Evolutionary conservation across 345 rosid genomes (phyloP), one percentile per base, ranked within the genome.

Genomic region (Dipteronia dyeriana): DNA sequence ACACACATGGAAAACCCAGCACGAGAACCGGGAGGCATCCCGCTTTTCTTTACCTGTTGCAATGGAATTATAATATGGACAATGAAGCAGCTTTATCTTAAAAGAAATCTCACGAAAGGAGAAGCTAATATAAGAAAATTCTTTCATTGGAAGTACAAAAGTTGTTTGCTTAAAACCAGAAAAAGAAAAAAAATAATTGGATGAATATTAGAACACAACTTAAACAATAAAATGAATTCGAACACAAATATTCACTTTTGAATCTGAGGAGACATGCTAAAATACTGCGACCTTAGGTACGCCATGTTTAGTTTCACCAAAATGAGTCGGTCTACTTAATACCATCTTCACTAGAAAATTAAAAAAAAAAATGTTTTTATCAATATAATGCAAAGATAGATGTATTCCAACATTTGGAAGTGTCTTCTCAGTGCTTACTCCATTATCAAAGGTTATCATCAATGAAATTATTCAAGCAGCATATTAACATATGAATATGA

Each of bases 11-110:
- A 88, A 88, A 93, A 91, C 23, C 98, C 96, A 63, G 98, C 99
- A 76, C 98, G 96, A 73, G 97, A 92, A 26, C 97, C 92, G 56
- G 97, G 99, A 85, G 94, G 96, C 96, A 95, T 93, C 85, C 99
- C 99, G 74, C 82, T 91, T 84, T 92, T 92, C 87, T 93, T 95
- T 74, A 95, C 94, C 99, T 95, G 80, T 76, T 61, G 63, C 38
- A 61, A 54, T 75, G 69, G 59, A 75, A 60, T 29, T 56, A 70
- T 67, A 29, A 12, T 65, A 70, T 43, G 25, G 12, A 61, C 41
- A 47, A 47, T 59, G 29, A 63, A 53, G 47, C 61, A 73, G 5
- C 16, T 9, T 38, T 22, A 43, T 1, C 7, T 31, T 23, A 53
- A 75, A 75, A 39, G 69, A 62, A 54, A 79, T 73, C 45, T 65